phyloP scores from a whole-genome alignment of 176 grass and related monocot genomes.

The Bothriochloa decipiens region DNA sequence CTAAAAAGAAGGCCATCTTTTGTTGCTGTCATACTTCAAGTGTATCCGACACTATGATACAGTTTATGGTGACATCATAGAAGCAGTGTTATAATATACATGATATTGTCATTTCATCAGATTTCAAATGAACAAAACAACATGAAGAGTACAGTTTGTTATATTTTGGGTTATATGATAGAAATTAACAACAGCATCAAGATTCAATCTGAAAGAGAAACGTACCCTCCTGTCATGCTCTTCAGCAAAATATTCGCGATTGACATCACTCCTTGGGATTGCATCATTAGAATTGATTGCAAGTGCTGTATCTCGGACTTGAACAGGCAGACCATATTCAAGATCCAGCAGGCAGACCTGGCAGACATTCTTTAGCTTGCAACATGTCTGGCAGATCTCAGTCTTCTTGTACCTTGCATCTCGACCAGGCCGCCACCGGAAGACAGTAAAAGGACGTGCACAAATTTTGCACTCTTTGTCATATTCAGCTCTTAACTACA shows the following conservation, averaged over 20 bases:
- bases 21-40: neutral
- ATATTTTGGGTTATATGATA: neutral
- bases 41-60: neutral
- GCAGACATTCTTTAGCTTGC: conserved; percentile 98
- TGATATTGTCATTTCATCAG: neutral
- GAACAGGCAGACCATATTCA: conserved; percentile 92
- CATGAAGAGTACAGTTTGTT: neutral
- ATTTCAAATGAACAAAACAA: conserved; percentile 4
- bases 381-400: conserved; percentile 98
- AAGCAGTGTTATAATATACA: neutral
- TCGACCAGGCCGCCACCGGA: conserved; percentile 90
- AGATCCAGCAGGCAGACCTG: conserved; percentile 96
- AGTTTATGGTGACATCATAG: neutral
- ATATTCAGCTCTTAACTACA: conserved; percentile 79
- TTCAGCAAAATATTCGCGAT: conserved; percentile 94
- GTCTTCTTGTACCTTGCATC: conserved; percentile 99
- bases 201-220: conserved; percentile 20
- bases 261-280: conserved; percentile 96
- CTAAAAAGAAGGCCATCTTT: neutral
- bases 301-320: conserved; percentile 88
- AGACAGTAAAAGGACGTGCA: conserved; percentile 85
- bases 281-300: conserved; percentile 86
- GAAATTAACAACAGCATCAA: conserved; percentile 1
- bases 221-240: conserved; percentile 96
- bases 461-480: conserved; percentile 99